Evolutionary conservation across 2,329 filamentous ascomycete genomes (phyloP).

Genomic region (Cladosporium sp.): DNA sequence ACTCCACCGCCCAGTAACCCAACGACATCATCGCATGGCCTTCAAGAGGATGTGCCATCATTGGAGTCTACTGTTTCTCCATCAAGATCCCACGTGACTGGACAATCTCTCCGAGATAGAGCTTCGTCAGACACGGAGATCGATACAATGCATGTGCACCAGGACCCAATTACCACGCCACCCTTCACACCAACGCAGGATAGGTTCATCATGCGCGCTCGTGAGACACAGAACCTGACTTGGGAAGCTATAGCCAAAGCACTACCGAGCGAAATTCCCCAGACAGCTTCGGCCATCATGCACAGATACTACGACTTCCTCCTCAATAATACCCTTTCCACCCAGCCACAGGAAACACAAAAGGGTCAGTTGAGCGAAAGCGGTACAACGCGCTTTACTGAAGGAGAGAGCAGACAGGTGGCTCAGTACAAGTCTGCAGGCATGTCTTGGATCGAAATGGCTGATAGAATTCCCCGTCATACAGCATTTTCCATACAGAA

Average conservation of each 20-base stretch:
- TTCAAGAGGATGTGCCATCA: neutral
- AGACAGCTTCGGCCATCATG: neutral
- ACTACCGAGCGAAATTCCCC: neutral
- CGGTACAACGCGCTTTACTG: neutral
- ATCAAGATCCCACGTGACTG: no score
- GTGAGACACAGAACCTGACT: neutral
- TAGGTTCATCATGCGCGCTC: neutral
- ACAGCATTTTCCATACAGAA: conserved; percentile 10
- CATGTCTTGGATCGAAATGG: conserved; percentile 8
- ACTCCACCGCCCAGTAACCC: neutral
- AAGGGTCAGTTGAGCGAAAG: neutral
- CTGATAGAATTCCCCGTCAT: conserved; percentile 6
- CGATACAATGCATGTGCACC: no score
- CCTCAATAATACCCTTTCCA: neutral
- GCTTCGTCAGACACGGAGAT: neutral
- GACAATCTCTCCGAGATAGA: neutral
- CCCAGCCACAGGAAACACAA: neutral
- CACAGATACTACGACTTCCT: conserved; percentile 9
- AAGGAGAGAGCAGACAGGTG: conserved; percentile 5
- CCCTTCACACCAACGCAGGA: neutral
- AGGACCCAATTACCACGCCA: neutral
- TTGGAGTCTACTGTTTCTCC: no score
- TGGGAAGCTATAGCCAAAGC: neutral
- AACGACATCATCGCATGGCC: neutral
- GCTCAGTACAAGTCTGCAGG: conserved; percentile 3